Percentiles rank a stretch among this genome's conserved stretches.
These are phyloP conservation scores for Epicoccum nigrum DNA, from an alignment of 2,329 filamentous ascomycete genomes.

Conservation along the genomic window DNA sequence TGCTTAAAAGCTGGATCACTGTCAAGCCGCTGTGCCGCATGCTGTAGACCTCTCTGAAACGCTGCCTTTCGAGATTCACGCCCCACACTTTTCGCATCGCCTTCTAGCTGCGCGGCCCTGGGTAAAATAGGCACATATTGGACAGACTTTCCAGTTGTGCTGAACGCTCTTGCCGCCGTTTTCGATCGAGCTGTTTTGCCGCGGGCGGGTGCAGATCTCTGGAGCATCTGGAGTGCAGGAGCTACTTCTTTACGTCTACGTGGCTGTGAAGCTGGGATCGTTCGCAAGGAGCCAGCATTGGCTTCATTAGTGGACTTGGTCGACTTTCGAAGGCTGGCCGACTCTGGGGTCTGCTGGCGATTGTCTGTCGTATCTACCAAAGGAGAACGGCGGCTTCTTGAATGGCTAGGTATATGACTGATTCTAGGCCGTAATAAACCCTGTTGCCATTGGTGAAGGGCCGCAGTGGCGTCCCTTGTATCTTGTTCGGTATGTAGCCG, in stretches of 20 bases:
- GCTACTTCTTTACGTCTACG: slow-evolving; percentile 4
- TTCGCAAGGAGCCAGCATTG: not conserved
- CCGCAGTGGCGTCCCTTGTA: slow-evolving; percentile 59
- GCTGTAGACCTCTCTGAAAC: slow-evolving; percentile 45
- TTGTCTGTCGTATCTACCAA: slow-evolving; percentile 28
- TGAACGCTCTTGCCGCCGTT: not conserved
- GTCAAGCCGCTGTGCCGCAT: slow-evolving; percentile 36
- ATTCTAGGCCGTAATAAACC: slow-evolving; percentile 46
- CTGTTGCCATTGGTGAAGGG: slow-evolving; percentile 58
- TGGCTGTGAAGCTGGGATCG: not conserved
- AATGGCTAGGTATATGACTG: slow-evolving; percentile 2
- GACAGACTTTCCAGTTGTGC: not conserved
- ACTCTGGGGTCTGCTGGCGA: slow-evolving; percentile 17
- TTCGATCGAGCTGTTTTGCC: slow-evolving; percentile 3
- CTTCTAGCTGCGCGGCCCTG: slow-evolving; percentile 52
- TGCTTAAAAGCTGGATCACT: slow-evolving; percentile 14
- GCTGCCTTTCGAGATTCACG: slow-evolving; percentile 43
- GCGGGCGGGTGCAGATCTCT: slow-evolving; percentile 5
- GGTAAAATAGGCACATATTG: slow-evolving; percentile 20
- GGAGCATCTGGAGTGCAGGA: slow-evolving; percentile 20
- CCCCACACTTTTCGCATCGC: slow-evolving; percentile 48
- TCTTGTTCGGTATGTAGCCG: slow-evolving; percentile 59
- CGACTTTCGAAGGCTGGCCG: not conserved
- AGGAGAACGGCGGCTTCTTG: slow-evolving; percentile 16
- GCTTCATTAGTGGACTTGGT: not conserved